Conservation (phyloP, 1,284 basidiomycete genomes). For the Puccinia horiana region DNA sequence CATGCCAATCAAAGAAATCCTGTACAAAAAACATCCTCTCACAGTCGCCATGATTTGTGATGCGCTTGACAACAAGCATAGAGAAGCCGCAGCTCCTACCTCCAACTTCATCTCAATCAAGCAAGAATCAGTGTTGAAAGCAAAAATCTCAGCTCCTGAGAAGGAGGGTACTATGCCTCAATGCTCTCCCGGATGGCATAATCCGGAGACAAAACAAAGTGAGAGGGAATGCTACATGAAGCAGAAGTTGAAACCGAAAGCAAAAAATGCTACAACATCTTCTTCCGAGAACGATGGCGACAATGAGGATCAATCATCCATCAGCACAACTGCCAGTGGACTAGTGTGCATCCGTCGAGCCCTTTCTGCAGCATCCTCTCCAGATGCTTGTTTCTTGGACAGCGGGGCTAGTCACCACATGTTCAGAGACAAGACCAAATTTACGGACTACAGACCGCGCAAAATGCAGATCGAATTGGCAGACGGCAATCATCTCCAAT, state of each 20-base stretch:
- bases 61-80: not conserved
- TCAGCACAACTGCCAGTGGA: not conserved
- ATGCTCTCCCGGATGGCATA: not conserved
- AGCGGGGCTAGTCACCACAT: slow-evolving; percentile 7
- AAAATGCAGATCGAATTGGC: not conserved
- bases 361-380: not conserved
- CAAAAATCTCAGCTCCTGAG: not conserved
- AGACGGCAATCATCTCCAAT: not conserved
- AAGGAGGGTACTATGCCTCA: too few relatives aligned
- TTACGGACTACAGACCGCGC: not conserved
- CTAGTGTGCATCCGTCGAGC: not conserved
- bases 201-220: not conserved
- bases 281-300: too few relatives aligned
- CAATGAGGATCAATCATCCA: too few relatives aligned
- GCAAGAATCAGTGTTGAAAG: not conserved
- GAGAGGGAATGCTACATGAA: not conserved
- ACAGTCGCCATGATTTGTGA: not conserved
- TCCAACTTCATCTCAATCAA: not conserved
- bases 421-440: not conserved
- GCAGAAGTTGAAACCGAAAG: not conserved
- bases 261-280: not conserved
- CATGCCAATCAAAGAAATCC: not conserved
- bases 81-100: not conserved
- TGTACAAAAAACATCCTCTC: not conserved
- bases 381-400: not conserved